Evolutionary conservation across 1,284 basidiomycete genomes (phyloP).

Genomic region (Puccinia coronata): DNA sequence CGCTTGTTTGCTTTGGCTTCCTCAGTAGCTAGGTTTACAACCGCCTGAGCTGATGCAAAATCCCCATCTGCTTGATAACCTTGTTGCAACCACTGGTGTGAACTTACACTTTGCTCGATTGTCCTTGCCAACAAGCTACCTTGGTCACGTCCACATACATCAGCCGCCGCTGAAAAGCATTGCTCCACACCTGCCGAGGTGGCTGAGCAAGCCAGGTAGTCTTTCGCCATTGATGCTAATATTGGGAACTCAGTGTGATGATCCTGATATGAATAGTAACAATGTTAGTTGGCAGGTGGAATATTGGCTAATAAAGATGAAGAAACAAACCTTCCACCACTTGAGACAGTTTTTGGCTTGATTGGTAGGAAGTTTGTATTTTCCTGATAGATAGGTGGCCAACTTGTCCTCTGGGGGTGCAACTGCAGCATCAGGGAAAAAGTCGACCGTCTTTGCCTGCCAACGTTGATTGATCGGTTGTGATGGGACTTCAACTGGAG

Average conservation of each 20-base stretch:
- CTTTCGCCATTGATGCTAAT: neutral
- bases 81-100: neutral
- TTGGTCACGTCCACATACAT: neutral
- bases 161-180: slow-evolving; percentile 3
- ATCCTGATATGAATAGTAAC: neutral
- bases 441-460: neutral
- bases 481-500: too few relatives aligned
- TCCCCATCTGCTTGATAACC: neutral
- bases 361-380: too few relatives aligned
- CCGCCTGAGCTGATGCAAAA: neutral
- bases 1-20: too few relatives aligned
- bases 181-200: slow-evolving; percentile 8
- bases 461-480: neutral
- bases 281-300: neutral
- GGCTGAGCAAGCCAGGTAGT: neutral
- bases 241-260: neutral
- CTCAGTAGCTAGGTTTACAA: neutral
- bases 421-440: too few relatives aligned
- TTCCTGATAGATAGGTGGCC: too few relatives aligned
- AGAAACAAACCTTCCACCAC: slow-evolving; percentile 14
- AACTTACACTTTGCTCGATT: slow-evolving; percentile 6
- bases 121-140: neutral
- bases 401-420: too few relatives aligned
- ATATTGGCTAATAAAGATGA: neutral
- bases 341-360: too few relatives aligned